Evolutionary conservation across 2,329 filamentous ascomycete species (phyloP), one percentile per base, ranked within the genome.

Genomic region (Exophiala aquamarina): DNA sequence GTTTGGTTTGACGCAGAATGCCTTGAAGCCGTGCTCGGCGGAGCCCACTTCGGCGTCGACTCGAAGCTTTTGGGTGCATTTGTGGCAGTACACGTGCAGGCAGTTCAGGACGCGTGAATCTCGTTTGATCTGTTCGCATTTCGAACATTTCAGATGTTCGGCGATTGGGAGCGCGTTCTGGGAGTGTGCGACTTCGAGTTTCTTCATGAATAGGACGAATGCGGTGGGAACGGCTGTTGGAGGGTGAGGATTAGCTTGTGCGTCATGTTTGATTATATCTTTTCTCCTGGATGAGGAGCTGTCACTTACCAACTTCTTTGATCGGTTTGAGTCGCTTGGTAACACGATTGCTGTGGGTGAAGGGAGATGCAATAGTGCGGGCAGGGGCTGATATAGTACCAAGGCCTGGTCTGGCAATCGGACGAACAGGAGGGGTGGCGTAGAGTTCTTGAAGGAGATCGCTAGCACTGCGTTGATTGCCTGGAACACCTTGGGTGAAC

Each of bases 71-170:
- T 51, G 38, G 34, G 49, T 43, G 29, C 52, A 54, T 15, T 44
- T 43, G 35, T 54, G 52, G 48, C 52, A 54, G 52, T 54, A 54
- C 11, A 54, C 19, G 42, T 54, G 52, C 21, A 49, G 21, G 36
- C 52, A 55, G 39, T 35, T 44, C 33, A 55, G 52, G 49, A 52
- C 46, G 11, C 52, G 52, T 26, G 41, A 38, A 21, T 55, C 49
- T 3, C 44, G 49, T 32, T 49, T 48, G 17, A 42, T 31, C 15
- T 41, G 31, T 20, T 47, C 33, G 32, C 52, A 55, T 17, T 46
- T 47, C 20, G 28, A 31, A 29, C 52, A 55, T 10, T 26, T 33
- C 38, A 55, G 35, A 17, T 15, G 15, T 4, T 32, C 23, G 18
- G 41, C n/a, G 36, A 55, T 55, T 26, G 23, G 11, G 11, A 26